Conservation (phyloP, 177 flowering plant genomes). For the Tripterygium wilfordii region DNA sequence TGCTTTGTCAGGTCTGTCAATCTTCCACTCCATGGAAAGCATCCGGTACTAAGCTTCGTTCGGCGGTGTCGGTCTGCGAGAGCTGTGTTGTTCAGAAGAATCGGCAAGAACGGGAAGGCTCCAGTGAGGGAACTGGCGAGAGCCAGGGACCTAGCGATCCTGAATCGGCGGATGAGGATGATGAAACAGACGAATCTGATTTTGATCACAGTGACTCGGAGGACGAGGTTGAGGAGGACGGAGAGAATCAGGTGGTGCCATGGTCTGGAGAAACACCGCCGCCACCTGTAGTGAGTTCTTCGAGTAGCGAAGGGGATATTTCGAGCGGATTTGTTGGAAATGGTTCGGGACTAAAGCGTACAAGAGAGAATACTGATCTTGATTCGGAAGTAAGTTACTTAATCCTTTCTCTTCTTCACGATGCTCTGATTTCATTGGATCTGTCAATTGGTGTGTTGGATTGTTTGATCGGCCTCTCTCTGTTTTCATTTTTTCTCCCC, state of each 20-base stretch:
- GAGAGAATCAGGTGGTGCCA: conserved; percentile 66
- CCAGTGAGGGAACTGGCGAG: not conserved
- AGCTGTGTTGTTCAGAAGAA: not conserved
- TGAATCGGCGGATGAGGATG: not conserved
- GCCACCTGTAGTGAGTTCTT: conserved; percentile 22
- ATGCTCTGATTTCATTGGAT: too few species aligned
- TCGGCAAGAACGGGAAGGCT: not conserved
- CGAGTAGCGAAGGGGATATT: conserved; percentile 30
- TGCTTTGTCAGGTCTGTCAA: conserved; percentile 60
- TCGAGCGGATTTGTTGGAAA: not conserved
- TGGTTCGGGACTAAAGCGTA: conserved; percentile 23
- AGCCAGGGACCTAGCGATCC: not conserved
- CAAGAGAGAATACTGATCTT: conserved; percentile 29
- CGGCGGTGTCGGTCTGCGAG: conserved; percentile 37
- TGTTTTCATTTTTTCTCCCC: not conserved
- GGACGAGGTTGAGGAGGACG: conserved; percentile 27
- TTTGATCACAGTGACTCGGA: conserved; percentile 10
- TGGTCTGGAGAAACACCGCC: conserved; percentile 38
- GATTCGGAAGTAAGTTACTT: conserved; percentile 19
- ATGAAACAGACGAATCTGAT: conserved; percentile 8
- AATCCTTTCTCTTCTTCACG: not conserved
- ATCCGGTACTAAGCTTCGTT: conserved; percentile 51
- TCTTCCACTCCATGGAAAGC: conserved; percentile 62
- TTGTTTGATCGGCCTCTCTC: not conserved
- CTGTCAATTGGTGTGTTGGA: not conserved